Conservation (phyloP, 768 basidiomycete species). For the Stropharia rugosoannulata region DNA sequence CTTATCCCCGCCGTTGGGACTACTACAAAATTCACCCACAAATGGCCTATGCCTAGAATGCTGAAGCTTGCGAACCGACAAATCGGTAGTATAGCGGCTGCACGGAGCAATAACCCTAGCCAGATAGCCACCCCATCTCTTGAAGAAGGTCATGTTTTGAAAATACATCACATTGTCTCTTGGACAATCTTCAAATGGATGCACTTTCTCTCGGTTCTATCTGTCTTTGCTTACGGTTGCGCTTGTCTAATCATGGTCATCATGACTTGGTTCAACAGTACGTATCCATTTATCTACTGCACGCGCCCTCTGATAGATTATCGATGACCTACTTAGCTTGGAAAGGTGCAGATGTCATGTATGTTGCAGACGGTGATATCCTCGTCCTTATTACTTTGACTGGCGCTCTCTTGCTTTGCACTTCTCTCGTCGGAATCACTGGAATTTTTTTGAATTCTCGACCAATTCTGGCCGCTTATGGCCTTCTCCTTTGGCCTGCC, state of each 20-base stretch:
- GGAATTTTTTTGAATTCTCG: slow-evolving; percentile 67
- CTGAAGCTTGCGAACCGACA: slow-evolving; percentile 18
- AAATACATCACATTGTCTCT: slow-evolving; percentile 35
- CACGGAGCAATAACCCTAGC: slow-evolving; percentile 7
- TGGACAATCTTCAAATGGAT: slow-evolving; percentile 70
- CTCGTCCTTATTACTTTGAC: slow-evolving; percentile 57
- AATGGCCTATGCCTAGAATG: slow-evolving; percentile 46
- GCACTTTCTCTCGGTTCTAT: slow-evolving; percentile 51
- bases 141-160: slow-evolving; percentile 31
- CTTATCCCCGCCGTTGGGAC: slow-evolving; percentile 31
- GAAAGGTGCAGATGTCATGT: slow-evolving; percentile 61
- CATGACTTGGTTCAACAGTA: slow-evolving; percentile 60
- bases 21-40: slow-evolving; percentile 46
- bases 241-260: slow-evolving; percentile 50
- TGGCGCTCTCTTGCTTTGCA: slow-evolving; percentile 54
- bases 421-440: slow-evolving; percentile 57
- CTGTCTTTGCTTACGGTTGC: slow-evolving; percentile 54
- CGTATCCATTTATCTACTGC: slow-evolving; percentile 16
- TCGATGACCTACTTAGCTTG: slow-evolving; percentile 40
- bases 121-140: slow-evolving; percentile 21
- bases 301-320: not conserved
- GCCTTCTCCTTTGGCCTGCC: slow-evolving; percentile 66
- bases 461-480: slow-evolving; percentile 65
- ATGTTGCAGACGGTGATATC: slow-evolving; percentile 56
- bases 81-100: not conserved